Base-by-base conservation (phyloP, 1,139 yeast genomes). In the Protomyces inundatus region DNA sequence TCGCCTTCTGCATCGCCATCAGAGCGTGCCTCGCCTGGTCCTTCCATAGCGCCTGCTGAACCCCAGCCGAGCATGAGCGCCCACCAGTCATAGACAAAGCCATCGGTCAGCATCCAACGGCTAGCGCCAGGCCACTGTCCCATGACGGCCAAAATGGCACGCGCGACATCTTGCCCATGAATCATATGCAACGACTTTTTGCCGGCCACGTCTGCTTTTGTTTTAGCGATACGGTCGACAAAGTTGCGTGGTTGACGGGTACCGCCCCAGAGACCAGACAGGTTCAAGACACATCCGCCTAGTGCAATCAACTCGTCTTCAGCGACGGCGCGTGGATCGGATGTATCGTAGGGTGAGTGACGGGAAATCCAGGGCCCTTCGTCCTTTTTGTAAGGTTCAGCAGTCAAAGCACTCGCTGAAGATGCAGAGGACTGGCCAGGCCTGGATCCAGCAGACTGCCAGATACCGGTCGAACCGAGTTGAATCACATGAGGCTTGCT, bases 81-180 rank as follows among this genome's bases (percentile, higher is more conserved):
- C 62, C 62, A 58, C 62, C 62, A 58, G 16, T 58, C 62, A 53
- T 58, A 58, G n/a, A 58, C 62, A 40, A 58, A 58, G 23, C 55
- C 56, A 52, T 58, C 62, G 14, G 62, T 58, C 36, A 58, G 34
- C 62, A 58, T 58, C 62, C 62, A 58, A 32, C 62, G 42, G 33
- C 62, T 58, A 2, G 56, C 30, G 5, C 62, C 62, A 6, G 62
- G 62, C 62, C 62, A 58, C 14, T 51, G 45, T 23, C 36, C 33
- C 56, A 52, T 42, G n/a, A 58, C 62, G 37, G 62, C 62, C 35
- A 58, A n/a, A 12, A 58, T 52, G 56, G 56, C 62, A 12, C 62
- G 35, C 35, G 62, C 56, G 12, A 52, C 62, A 50, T 58, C 62
- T 16, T 55, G 51, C 3, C 62, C 62, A 48, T 58, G 62, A 23